Conservation (phyloP, 2,329 filamentous ascomycete genomes). For the Tolypocladium guangdongense region DNA sequence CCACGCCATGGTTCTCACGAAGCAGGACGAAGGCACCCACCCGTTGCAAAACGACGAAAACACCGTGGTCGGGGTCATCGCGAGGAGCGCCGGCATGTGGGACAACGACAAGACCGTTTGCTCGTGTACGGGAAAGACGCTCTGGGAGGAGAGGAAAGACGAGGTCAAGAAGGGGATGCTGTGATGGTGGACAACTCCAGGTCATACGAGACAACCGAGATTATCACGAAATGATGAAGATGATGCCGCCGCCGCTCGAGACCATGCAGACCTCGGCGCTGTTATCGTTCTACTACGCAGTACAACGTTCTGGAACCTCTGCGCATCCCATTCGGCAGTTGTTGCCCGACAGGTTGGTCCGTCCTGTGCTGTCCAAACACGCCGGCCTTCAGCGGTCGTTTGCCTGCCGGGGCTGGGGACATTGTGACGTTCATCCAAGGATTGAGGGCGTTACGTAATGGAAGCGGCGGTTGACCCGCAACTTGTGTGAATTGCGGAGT, state of each 20-base stretch:
- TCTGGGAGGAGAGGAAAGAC: constrained; percentile 94
- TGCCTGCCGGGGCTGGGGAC: not conserved
- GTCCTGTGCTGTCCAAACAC: not conserved
- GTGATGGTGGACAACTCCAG: constrained; percentile 28
- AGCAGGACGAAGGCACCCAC: constrained; percentile 38
- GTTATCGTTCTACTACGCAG: not conserved
- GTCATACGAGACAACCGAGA: not conserved
- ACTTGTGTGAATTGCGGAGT: not conserved
- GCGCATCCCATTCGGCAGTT: not conserved
- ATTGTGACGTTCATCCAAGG: not conserved
- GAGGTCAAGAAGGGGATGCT: constrained; percentile 86
- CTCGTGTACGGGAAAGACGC: constrained; percentile 92
- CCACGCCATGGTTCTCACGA: constrained; percentile 78
- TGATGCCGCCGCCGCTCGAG: not conserved
- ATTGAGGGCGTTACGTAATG: not conserved
- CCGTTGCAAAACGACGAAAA: constrained; percentile 65
- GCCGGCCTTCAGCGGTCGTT: not conserved
- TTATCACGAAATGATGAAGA: not conserved
- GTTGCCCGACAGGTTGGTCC: not conserved
- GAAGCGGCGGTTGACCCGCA: not conserved
- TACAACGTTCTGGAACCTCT: not conserved
- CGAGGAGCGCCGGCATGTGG: constrained; percentile 94
- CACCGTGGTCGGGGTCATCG: constrained; percentile 87
- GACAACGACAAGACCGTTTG: constrained; percentile 98
- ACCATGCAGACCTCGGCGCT: not conserved